Base-by-base conservation (phyloP, 192 early-diverging fungal species). In the Phycomyces blakesleeanus region DNA sequence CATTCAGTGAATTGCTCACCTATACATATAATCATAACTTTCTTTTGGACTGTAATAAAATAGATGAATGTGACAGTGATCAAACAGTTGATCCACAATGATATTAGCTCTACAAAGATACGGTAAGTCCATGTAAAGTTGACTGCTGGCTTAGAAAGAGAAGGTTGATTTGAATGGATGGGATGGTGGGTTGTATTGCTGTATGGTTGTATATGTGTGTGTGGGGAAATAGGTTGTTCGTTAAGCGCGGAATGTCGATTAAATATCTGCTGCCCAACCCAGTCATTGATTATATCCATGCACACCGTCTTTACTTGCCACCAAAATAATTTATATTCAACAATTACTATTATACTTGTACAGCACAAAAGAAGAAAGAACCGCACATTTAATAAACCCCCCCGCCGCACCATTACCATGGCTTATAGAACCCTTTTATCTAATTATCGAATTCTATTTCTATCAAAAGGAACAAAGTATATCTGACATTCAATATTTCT, bases 41-140 rank as follows among this genome's bases (percentile, higher is more conserved):
- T n/a, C n/a, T n/a, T n/a, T n/a, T n/a, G n/a, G n/a, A n/a, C n/a
- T n/a, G n/a, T 2, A 26, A 5, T 51, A 42, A 29, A 2, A 42
- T 66, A 91, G 90, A 87, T 89, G 67, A 93, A 96, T 68, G 92
- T 99, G 10, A 88, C 86, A 59, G 90, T 96, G 24, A 92, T 98
- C 49, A 95, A 97, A 71, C 96, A 98, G 71, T 82, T 95, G 59
- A 95, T 99, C 55, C 88, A 95, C 75, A 99, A 98, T 63, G 97
- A 99, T 67, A 98, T 98, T 57, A 93, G 90, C 60, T 97, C 94
- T 5, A 97, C 96, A 25, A 97, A 97, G 73, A 93, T 99, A 29
- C 80, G 92, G 83, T 82, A 80, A 61, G 64, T 64, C 16, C 7
- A 34, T 34, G 29, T 7, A 34, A 34, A 7, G 7, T 34, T 34